Percentiles rank a stretch among this genome's conserved stretches.
Conservation (phyloP, 2,329 filamentous ascomycete species). For the Cryoendolithus antarcticus region DNA sequence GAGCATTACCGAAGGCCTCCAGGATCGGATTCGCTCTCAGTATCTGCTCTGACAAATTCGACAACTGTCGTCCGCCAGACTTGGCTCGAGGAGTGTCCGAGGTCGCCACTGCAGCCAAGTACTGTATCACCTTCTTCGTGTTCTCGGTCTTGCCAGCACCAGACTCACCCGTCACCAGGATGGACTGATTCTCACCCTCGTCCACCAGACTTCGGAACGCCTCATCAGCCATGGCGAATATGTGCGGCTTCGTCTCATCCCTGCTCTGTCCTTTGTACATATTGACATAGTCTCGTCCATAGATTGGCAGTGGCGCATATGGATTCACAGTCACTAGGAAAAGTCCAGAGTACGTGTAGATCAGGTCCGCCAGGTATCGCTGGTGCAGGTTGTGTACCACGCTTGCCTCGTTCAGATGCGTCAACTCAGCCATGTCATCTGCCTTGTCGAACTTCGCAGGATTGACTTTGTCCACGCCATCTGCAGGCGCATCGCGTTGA, state of each 20-base stretch:
- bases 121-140: conserved; percentile 98
- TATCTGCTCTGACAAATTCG: conserved; percentile 91
- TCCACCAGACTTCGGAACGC: conserved; percentile 93
- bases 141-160: conserved; percentile 98
- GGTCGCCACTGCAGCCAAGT: conserved; percentile 85
- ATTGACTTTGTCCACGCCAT: conserved; percentile 96
- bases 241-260: conserved; percentile 93
- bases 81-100: conserved; percentile 56
- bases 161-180: conserved; percentile 96
- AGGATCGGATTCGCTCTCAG: conserved; percentile 91
- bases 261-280: conserved; percentile 89
- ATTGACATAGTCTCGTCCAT: conserved; percentile 91
- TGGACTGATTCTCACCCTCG: conserved; percentile 92
- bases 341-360: conserved; percentile 92
- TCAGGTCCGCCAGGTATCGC: conserved; percentile 88
- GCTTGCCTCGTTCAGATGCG: conserved; percentile 92
- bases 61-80: conserved; percentile 53
- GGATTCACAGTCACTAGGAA: conserved; percentile 97
- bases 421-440: conserved; percentile 97
- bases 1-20: conserved; percentile 95
- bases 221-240: conserved; percentile 94
- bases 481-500: conserved; percentile 73
- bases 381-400: conserved; percentile 95
- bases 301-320: conserved; percentile 88
- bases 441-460: conserved; percentile 99